Evolutionary conservation across 192 early-diverging fungal species (phyloP), one percentile per base, ranked within the genome.

Genomic region (Rhizophagus prolifer): DNA sequence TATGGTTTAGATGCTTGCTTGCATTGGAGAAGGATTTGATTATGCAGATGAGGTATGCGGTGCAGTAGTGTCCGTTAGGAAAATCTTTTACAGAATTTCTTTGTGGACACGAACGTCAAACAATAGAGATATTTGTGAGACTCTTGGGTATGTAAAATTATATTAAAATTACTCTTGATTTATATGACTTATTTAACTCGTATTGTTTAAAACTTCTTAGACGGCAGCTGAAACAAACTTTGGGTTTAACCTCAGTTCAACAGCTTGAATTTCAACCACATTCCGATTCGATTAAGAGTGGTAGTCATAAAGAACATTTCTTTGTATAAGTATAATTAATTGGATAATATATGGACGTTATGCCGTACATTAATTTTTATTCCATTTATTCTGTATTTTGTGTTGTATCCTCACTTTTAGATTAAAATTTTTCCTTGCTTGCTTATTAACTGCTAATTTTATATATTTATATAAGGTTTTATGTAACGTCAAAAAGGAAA

Each of bases 11-110:
- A 87, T 96, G 78, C 84, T 97, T 76, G 94, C 93, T 12, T 91
- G 90, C 71, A 92, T 98, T 79, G 96, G 96, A 68, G 96, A 97
- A 85, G 85, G 85, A 36, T 96, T 96, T 74, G 89, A 91, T 16
- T 81, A 87, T 58, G 85, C 89, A 67, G 86, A 92, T 36, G 94
- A 97, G 71, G 88, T 98, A 25, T 95, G 93, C 81, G 96, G 96
- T 31, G 92, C 87, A 7, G 96, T 98, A 41, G 90, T 96, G 25
- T 94, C 93, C 7, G 91, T 94, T 78, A 89, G 96, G 70, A 94
- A 93, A 81, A 86, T 81, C 64, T 89, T 91, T 74, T 95, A 94
- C 84, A 88, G 95, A 79, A 88, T 98, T 79, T 86, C 92, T 38
- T 81, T 98, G 58, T 98, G 96, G 96, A 93, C 92, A 19, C 86